phyloP scores from a whole-genome alignment of 768 basidiomycete genomes.

The Leucogyrophana mollusca region DNA sequence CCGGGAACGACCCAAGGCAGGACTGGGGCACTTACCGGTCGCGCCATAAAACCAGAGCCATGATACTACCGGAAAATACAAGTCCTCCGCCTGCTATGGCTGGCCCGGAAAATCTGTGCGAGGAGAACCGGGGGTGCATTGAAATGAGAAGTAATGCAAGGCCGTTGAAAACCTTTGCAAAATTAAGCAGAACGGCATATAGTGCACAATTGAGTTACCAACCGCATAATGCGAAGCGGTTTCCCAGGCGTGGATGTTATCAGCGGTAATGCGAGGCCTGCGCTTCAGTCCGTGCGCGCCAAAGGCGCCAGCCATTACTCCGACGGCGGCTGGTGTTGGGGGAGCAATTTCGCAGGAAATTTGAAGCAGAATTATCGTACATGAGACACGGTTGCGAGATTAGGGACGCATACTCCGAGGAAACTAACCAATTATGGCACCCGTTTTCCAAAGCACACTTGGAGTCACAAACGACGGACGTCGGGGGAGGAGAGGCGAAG shows the following conservation, averaged over 20 bases:
- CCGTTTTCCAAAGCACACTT: conserved; percentile 40
- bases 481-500: conserved; percentile 28
- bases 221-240: conserved; percentile 67
- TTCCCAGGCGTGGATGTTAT: conserved; percentile 57
- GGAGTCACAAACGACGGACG: conserved; percentile 10
- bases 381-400: no score
- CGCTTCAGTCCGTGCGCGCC: conserved; percentile 62
- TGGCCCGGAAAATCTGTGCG: conserved; percentile 64
- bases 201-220: no score
- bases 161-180: conserved; percentile 62
- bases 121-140: conserved; percentile 57
- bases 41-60: conserved; percentile 47
- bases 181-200: no score
- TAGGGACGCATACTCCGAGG: no score
- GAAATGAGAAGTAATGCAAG: conserved; percentile 63
- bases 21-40: conserved; percentile 35
- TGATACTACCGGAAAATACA: conserved; percentile 65
- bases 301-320: conserved; percentile 65
- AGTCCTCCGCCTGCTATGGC: conserved; percentile 57
- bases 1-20: neutral
- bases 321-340: conserved; percentile 36
- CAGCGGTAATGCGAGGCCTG: conserved; percentile 45
- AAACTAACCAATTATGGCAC: conserved; percentile 39
- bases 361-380: no score
- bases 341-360: no score